phyloP scores from a whole-genome alignment of 2,329 filamentous ascomycete species.

The Neonectria faginata region DNA sequence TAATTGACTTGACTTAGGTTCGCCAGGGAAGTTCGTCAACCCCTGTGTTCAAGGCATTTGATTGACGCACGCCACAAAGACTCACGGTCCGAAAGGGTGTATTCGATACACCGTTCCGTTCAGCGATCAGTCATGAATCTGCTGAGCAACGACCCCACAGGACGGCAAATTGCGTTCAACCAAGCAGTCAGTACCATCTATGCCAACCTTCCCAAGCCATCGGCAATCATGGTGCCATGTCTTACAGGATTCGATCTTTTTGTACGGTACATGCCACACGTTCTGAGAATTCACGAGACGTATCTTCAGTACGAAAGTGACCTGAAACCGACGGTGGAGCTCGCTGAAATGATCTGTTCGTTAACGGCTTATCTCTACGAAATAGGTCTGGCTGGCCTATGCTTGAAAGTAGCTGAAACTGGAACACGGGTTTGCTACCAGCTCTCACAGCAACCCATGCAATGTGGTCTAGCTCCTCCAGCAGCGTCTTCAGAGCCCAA shows the following conservation, averaged over 20 bases:
- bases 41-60: neutral
- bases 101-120: conserved; percentile 11
- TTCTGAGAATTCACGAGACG: conserved; percentile 3
- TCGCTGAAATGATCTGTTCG: conserved; percentile 13
- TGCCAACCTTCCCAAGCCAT: conserved; percentile 3
- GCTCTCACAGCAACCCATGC: neutral
- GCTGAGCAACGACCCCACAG: neutral
- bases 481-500: neutral
- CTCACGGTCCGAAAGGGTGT: neutral
- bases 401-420: conserved; percentile 3
- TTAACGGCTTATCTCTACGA: conserved; percentile 6
- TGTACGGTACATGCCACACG: conserved; percentile 12
- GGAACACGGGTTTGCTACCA: neutral
- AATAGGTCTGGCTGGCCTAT: neutral
- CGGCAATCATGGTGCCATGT: conserved; percentile 13
- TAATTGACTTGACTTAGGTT: neutral
- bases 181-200: conserved; percentile 6
- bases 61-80: neutral
- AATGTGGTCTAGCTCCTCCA: neutral
- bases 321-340: neutral
- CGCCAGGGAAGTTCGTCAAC: neutral
- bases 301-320: neutral
- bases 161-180: conserved; percentile 9
- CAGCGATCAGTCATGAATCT: neutral
- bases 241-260: conserved; percentile 6